phyloP scores from a whole-genome alignment of 208 protist species.

The Trypanosoma avium region DNA sequence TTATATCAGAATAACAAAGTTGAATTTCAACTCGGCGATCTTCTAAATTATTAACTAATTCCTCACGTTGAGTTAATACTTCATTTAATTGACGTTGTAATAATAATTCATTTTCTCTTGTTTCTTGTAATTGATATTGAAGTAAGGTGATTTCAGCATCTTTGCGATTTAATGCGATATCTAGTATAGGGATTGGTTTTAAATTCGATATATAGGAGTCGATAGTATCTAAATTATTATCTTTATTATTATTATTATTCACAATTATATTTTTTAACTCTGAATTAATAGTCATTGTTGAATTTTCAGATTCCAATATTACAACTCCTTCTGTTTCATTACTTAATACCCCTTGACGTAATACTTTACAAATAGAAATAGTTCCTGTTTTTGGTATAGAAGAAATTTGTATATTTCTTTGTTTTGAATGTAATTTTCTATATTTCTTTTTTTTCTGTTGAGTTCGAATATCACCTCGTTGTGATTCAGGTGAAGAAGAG shows the following conservation, averaged over 20 bases:
- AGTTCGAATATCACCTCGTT: too few relatives aligned
- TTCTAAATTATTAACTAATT: neutral
- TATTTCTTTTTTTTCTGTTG: conserved; percentile 3
- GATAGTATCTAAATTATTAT: neutral
- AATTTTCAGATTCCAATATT: neutral
- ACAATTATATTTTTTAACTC: neutral
- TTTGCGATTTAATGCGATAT: neutral
- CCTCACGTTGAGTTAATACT: neutral
- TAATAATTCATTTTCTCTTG: neutral
- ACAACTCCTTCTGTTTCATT: neutral
- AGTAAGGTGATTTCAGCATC: neutral
- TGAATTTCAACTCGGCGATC: neutral
- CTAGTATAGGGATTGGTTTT: neutral
- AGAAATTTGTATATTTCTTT: neutral
- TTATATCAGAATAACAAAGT: neutral
- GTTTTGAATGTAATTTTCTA: neutral
- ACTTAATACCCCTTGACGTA: neutral
- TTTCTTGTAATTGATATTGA: neutral
- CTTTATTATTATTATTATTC: neutral
- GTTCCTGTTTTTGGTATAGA: neutral
- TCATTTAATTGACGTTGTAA: neutral
- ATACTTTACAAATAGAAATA: neutral
- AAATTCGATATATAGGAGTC: neutral
- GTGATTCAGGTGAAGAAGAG: neutral
- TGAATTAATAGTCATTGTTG: neutral